Conservation (phyloP, 1,284 basidiomycete species). For the Fomitopsis palustris region DNA sequence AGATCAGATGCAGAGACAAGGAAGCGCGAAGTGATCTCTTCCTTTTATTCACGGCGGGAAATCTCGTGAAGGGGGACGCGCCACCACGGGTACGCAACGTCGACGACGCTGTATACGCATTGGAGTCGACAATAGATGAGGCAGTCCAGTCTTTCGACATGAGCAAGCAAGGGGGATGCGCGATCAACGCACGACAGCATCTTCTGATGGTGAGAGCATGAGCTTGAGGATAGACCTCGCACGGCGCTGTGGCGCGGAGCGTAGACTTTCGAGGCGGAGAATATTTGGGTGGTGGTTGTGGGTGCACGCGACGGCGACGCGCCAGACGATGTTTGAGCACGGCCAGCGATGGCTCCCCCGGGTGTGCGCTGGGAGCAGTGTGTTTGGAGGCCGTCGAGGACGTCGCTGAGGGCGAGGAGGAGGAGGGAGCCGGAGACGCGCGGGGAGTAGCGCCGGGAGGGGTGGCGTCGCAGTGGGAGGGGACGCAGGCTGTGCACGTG, state of each 20-base stretch:
- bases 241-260: neutral
- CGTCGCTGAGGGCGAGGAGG: slow-evolving; percentile 12
- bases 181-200: too few relatives aligned
- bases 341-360: neutral
- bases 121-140: too few relatives aligned
- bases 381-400: neutral
- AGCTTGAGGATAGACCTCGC: neutral
- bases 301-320: neutral
- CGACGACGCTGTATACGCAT: too few relatives aligned
- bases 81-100: too few relatives aligned
- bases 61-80: too few relatives aligned
- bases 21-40: too few relatives aligned
- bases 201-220: neutral
- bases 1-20: too few relatives aligned
- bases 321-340: neutral
- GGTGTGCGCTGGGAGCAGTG: neutral
- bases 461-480: slow-evolving; percentile 12
- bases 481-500: slow-evolving; percentile 21
- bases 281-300: neutral
- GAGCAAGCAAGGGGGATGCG: too few relatives aligned
- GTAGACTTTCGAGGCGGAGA: slow-evolving; percentile 18
- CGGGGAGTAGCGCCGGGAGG: slow-evolving; percentile 14
- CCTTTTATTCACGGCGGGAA: too few relatives aligned
- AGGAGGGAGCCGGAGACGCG: too few relatives aligned
- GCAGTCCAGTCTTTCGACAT: too few relatives aligned